Conservation (phyloP, 2,329 filamentous ascomycete species). For the Fusarium nisikadoi region DNA sequence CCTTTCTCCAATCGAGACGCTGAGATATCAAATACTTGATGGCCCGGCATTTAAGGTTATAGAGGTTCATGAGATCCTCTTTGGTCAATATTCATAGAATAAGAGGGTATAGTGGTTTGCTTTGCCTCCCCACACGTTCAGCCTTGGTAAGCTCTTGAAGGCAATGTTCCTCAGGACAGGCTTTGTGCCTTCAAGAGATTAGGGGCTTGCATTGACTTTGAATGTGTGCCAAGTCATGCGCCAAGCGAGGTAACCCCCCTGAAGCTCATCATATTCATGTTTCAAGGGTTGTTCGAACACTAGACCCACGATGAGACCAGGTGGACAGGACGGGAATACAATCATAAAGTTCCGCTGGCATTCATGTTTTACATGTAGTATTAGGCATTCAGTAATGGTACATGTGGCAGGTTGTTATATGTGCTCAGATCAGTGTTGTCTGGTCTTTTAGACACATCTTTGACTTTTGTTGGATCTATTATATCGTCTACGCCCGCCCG, state of each 20-base stretch:
- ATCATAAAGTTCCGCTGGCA: not conserved
- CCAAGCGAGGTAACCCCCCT: conserved; percentile 28
- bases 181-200: not conserved
- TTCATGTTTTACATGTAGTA: not conserved
- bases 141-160: not conserved
- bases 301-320: not conserved
- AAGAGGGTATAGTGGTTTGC: conserved; percentile 16
- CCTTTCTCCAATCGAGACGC: not conserved
- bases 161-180: not conserved
- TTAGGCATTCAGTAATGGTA: not conserved
- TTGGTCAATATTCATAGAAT: not conserved
- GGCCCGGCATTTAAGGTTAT: not conserved
- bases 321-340: not conserved
- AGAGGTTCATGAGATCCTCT: not conserved
- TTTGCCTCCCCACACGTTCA: conserved; percentile 32
- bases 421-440: not conserved
- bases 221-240: conserved; percentile 27
- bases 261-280: conserved; percentile 17
- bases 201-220: conserved; percentile 1
- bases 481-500: not conserved
- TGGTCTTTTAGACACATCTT: not conserved
- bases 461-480: not conserved
- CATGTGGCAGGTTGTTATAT: no score
- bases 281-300: not conserved
- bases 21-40: not conserved